Conservation (phyloP, 2,329 filamentous ascomycete genomes). For the Acephala macrosclerotiorum region DNA sequence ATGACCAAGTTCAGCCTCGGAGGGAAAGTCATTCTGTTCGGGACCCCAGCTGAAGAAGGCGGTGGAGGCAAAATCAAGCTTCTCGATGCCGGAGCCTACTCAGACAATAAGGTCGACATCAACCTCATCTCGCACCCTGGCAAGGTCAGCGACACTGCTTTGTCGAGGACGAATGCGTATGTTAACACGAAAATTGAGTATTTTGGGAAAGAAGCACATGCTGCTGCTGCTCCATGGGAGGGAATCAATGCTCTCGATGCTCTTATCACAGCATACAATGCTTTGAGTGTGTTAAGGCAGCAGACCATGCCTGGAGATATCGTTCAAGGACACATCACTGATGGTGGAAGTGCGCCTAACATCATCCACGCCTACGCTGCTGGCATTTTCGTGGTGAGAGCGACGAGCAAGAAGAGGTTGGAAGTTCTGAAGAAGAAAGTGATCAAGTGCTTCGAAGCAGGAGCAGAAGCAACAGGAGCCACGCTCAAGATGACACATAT, state of each 20-base stretch:
- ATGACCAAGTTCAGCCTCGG: slow-evolving; percentile 33
- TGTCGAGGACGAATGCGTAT: slow-evolving; percentile 61
- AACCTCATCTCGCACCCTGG: slow-evolving; percentile 51
- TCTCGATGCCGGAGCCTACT: slow-evolving; percentile 53
- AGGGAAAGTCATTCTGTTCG: slow-evolving; percentile 44
- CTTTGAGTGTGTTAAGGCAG: slow-evolving; percentile 43
- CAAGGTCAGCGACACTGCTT: slow-evolving; percentile 50
- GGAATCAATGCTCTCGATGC: slow-evolving; percentile 51
- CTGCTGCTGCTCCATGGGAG: slow-evolving; percentile 48
- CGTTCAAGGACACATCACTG: slow-evolving; percentile 50
- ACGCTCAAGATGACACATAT: slow-evolving; percentile 51
- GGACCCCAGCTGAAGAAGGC: slow-evolving; percentile 41
- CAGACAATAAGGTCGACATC: slow-evolving; percentile 44
- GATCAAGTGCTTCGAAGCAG: slow-evolving; percentile 55
- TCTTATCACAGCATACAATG: slow-evolving; percentile 46
- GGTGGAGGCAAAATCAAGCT: slow-evolving; percentile 52
- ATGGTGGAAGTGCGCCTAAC: slow-evolving; percentile 50
- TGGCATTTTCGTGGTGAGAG: slow-evolving; percentile 52
- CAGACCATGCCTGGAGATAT: slow-evolving; percentile 39
- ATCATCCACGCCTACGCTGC: slow-evolving; percentile 44
- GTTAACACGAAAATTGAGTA: slow-evolving; percentile 58
- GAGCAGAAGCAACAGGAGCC: slow-evolving; percentile 58
- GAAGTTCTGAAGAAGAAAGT: slow-evolving; percentile 51
- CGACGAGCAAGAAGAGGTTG: slow-evolving; percentile 51
- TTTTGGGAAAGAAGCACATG: slow-evolving; percentile 57